phyloP scores from a whole-genome alignment of 257 asterid species.

The Solanum okadae region DNA sequence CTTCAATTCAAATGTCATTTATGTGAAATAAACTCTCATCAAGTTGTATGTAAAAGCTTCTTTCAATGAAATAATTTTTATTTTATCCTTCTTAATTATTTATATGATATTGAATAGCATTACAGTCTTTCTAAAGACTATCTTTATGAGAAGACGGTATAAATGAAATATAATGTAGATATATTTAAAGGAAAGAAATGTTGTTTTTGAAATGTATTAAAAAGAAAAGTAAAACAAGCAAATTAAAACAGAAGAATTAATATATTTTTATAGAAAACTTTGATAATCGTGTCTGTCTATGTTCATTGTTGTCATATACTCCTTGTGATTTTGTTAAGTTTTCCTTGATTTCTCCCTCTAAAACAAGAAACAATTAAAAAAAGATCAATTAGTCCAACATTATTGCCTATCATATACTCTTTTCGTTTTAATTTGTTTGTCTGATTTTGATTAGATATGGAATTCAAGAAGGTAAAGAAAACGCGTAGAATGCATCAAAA shows the following conservation, averaged over 20 bases:
- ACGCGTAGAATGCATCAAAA: too few species aligned
- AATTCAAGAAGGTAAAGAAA: too few species aligned
- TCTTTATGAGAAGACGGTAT: background rate
- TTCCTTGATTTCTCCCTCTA: background rate
- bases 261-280: background rate
- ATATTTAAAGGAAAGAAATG: background rate
- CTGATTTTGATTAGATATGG: too few species aligned
- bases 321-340: background rate
- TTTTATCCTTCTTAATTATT: background rate
- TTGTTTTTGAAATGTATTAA: too few species aligned
- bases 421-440: fast-evolving
- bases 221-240: background rate
- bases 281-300: background rate
- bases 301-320: background rate
- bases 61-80: background rate
- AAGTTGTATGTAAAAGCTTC: background rate
- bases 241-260: too few species aligned
- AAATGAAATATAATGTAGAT: background rate
- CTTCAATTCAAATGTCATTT: background rate
- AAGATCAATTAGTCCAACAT: too few species aligned
- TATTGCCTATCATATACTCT: too few species aligned
- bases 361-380: background rate
- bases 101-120: background rate
- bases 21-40: background rate
- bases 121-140: too few species aligned